Evolutionary conservation across 2,329 filamentous ascomycete genomes (phyloP).

Genomic region (Alternaria novae-zelandiae): DNA sequence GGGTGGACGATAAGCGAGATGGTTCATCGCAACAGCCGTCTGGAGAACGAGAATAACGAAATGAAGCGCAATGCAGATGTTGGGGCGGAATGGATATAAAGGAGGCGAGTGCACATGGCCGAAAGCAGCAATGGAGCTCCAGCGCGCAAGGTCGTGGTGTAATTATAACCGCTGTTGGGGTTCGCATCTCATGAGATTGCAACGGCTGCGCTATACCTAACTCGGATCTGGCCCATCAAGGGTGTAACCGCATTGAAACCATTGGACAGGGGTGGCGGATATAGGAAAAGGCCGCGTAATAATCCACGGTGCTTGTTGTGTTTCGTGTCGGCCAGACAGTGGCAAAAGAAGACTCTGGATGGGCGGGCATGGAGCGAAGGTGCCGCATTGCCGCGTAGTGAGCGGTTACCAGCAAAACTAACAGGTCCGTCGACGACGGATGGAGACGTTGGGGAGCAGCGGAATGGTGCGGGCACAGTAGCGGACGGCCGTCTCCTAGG

Average conservation of each 20-base stretch:
- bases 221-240: neutral
- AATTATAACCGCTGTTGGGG: constrained; percentile 7
- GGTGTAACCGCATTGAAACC: constrained; percentile 12
- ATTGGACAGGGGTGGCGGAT: constrained; percentile 10
- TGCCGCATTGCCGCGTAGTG: constrained; percentile 1
- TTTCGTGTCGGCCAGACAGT: constrained; percentile 2
- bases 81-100: neutral
- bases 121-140: neutral
- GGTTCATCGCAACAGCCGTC: neutral
- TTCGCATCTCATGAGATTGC: constrained; percentile 7
- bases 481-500: constrained; percentile 9
- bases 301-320: constrained; percentile 16
- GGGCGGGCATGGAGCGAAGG: neutral
- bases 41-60: neutral
- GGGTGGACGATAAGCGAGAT: constrained; percentile 18
- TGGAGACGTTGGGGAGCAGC: constrained; percentile 2
- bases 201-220: constrained; percentile 12
- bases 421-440: neutral
- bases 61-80: constrained; percentile 3
- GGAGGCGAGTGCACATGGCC: constrained; percentile 1
- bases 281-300: constrained; percentile 14
- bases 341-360: neutral
- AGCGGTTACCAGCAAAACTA: neutral
- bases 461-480: constrained; percentile 3
- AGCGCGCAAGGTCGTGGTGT: neutral